Evolutionary conservation across 768 basidiomycete genomes (phyloP).

Genomic region (Porpolomopsis calyptriformis): DNA sequence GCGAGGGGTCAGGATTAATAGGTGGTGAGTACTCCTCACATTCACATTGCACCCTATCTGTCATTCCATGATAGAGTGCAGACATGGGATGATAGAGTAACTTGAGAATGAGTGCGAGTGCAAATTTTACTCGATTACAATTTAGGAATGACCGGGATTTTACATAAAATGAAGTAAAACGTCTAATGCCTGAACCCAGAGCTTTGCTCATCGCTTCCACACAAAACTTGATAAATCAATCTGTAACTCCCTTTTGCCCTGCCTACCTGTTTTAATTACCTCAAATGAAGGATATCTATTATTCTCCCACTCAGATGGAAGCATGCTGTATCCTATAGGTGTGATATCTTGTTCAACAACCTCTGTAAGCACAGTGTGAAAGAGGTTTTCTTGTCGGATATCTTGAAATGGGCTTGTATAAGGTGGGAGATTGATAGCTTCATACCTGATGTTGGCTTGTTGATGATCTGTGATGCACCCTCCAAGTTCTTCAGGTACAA

Average conservation of each 20-base stretch:
- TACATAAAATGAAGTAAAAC: not conserved
- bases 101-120: not conserved
- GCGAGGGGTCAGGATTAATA: not conserved
- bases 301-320: slow-evolving; percentile 11
- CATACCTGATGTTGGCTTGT: not conserved
- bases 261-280: slow-evolving; percentile 4
- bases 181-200: not conserved
- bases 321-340: slow-evolving; percentile 10
- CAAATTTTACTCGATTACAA: not conserved
- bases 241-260: slow-evolving; percentile 1
- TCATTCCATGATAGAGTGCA: no score
- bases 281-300: slow-evolving; percentile 7
- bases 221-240: slow-evolving; percentile 3
- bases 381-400: not conserved
- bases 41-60: not conserved
- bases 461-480: not conserved
- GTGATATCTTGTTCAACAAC: not conserved
- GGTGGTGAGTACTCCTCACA: not conserved
- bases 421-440: not conserved
- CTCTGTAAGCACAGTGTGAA: not conserved
- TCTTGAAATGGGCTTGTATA: not conserved
- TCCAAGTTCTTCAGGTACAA: not conserved
- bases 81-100: not conserved
- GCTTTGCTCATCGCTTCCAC: not conserved
- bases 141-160: not conserved